A percentile compares a stretch with the other conserved stretches of the same genome.
Evolutionary conservation across 2,329 filamentous ascomycete genomes (phyloP).

Genomic region (Epichloe coenophiala): DNA sequence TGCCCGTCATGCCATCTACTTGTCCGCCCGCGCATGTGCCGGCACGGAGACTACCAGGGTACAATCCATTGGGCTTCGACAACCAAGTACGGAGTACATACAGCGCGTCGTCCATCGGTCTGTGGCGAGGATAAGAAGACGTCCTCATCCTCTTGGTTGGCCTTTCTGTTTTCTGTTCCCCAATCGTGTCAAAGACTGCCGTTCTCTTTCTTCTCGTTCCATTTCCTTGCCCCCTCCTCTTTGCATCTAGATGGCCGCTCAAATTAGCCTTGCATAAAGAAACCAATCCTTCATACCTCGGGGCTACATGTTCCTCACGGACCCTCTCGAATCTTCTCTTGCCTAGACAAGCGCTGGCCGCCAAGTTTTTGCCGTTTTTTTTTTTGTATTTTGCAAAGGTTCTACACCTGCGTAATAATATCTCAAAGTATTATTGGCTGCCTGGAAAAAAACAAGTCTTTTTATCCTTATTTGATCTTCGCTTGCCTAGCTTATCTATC

Average conservation of each 20-base stretch:
- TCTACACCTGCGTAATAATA: neutral
- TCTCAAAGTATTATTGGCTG: neutral
- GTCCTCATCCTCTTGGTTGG: slow-evolving; percentile 13
- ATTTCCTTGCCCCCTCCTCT: slow-evolving; percentile 2
- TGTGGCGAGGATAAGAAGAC: slow-evolving; percentile 16
- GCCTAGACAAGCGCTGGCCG: slow-evolving; percentile 3
- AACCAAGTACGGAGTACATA: too few species aligned
- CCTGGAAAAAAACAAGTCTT: neutral
- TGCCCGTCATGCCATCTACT: neutral
- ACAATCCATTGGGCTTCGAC: neutral
- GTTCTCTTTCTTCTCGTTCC: slow-evolving; percentile 1
- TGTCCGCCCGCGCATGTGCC: neutral
- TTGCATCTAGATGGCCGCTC: neutral
- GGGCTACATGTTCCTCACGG: neutral
- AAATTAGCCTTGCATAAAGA: neutral
- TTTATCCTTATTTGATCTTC: neutral
- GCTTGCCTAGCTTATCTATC: neutral
- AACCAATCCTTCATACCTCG: neutral
- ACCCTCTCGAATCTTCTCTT: neutral
- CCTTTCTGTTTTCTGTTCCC: slow-evolving; percentile 14
- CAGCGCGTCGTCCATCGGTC: neutral
- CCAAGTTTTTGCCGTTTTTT: neutral
- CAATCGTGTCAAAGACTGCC: slow-evolving; percentile 9
- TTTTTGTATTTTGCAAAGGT: neutral
- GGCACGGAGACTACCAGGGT: neutral